phyloP scores from a whole-genome alignment of 2,329 filamentous ascomycete species.

The Paramyrothecium roridum region DNA sequence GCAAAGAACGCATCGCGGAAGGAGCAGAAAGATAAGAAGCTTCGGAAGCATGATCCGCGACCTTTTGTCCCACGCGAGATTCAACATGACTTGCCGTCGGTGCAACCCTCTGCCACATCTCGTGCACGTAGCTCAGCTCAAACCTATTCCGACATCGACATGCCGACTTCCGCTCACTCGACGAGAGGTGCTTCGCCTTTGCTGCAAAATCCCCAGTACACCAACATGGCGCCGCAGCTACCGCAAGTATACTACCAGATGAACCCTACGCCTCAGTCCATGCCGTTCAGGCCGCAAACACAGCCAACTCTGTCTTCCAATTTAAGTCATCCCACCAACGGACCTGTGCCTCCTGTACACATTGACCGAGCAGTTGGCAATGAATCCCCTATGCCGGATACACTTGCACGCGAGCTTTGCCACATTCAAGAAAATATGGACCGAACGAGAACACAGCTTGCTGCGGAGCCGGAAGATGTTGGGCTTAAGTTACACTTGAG shows the following conservation, averaged over 20 bases:
- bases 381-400: neutral
- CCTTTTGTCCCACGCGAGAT: no score
- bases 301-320: neutral
- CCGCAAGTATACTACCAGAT: no score
- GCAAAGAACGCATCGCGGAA: neutral
- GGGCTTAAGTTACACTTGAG: conserved; percentile 18
- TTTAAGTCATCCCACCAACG: neutral
- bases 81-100: no score
- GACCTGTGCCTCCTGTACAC: neutral
- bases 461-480: conserved; percentile 14
- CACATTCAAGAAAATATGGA: conserved; percentile 23
- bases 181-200: no score
- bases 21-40: neutral
- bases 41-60: neutral
- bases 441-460: conserved; percentile 17
- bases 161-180: no score
- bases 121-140: neutral
- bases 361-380: neutral
- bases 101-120: neutral
- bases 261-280: no score
- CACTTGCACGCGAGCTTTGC: conserved; percentile 16
- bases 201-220: no score
- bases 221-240: no score
- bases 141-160: no score
- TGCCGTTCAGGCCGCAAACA: no score